Base-by-base conservation (phyloP, 1,139 yeast genomes). In the Pichia norvegensis region DNA sequence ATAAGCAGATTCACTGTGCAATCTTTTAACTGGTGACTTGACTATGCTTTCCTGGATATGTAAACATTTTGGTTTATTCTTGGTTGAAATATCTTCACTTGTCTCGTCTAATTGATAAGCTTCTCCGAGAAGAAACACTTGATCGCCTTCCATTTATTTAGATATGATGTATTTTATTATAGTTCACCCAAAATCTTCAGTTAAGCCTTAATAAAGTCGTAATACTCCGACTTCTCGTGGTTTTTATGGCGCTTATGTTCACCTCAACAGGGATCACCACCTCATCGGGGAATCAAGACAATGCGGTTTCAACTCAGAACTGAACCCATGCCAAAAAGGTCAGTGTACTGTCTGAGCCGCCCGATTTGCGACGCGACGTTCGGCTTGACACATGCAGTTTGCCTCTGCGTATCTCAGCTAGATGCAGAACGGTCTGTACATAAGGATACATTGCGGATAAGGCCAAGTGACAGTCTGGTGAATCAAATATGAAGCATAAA, bases 11-110 rank as follows among this genome's bases (percentile, higher is more conserved):
- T 35, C 11, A 33, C 25, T 25, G n/a, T 10, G 25, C 22, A 14
- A 16, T 14, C 35, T 16, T 20, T 31, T 17, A 29, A 22, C 4
- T 13, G 38, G 23, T 10, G 23, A 36, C 19, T 36, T 36, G 9
- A 36, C 25, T 7, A 36, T 20, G 19, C 38, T 20, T 36, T 29
- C 50, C 47, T 27, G 35, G 3, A 31, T 31, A 16, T 16, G 35
- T 17, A n/a, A n/a, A 31, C 35, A 7, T 16, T 31, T 7, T 31
- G n/a, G 20, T 16, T 4, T 8, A 7, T 5, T 16, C 20, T 31
- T 6, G 19, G 20, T 11, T 11, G 14, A 13, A 9, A 10, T 4
- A 16, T 16, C 14, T 9, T 31, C 35, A 7, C 11, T 16, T 8
- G 19, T 31, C 9, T 16, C 35, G 9, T 16, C 13, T 4, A 31